Evolutionary conservation across 2,329 filamentous ascomycete genomes (phyloP), one percentile per base, ranked within the genome.

Genomic region (Microdochium bolleyi): DNA sequence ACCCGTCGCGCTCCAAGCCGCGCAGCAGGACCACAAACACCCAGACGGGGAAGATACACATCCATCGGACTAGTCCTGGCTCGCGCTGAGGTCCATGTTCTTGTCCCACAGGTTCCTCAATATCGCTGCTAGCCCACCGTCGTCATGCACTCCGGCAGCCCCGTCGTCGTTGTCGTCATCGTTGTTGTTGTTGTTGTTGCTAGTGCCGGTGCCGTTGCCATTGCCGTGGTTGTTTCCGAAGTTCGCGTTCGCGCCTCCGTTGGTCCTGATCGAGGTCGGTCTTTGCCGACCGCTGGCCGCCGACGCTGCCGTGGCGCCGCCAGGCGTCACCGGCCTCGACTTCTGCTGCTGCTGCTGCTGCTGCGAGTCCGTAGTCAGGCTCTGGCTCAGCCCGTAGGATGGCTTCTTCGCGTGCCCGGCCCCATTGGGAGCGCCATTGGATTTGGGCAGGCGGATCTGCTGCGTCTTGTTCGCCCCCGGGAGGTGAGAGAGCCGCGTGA

Each of bases 31-130:
- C n/a, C n/a, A n/a, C n/a, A n/a, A n/a, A n/a, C n/a, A n/a, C n/a
- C n/a, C n/a, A n/a, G n/a, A n/a, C n/a, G n/a, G n/a, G n/a, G n/a
- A n/a, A n/a, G n/a, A n/a, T n/a, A n/a, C n/a, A n/a, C n/a, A n/a
- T n/a, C n/a, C n/a, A n/a, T n/a, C n/a, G n/a, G n/a, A n/a, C n/a
- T 69, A 75, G 38, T 75, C 72, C 66, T 76, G 73, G 60, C 80
- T 83, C 25, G 76, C 75, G 59, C 78, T 78, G 54, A 83, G 67
- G 60, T 83, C 79, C 64, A 75, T 69, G 49, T 73, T 78, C 71
- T 80, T 84, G 48, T 85, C 81, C 82, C 82, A 85, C 49, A 85
- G 64, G 56, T 78, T 79, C 52, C 81, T 71, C 51, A 85, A 66
- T 46, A 84, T 60, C 3, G 75, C 69, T 1, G 74, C 67, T 1